These are phyloP conservation scores for Magnusiomyces sp. DNA, from an alignment of 1,139 yeast genomes.

Conservation along the genomic window DNA sequence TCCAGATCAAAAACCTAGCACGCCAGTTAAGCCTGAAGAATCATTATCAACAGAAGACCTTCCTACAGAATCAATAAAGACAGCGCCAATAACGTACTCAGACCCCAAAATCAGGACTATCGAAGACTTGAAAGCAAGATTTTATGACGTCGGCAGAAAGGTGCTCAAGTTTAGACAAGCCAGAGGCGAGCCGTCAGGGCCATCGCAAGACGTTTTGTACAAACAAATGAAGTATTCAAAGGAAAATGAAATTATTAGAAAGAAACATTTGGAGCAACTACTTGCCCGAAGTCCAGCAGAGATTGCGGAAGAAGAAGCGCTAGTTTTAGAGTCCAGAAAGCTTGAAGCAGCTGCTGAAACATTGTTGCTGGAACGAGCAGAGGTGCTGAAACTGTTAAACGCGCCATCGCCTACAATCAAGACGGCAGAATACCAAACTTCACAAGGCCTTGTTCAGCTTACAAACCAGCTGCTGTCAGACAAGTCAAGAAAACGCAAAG, in stretches of 20 bases:
- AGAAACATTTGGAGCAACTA: constrained; percentile 67
- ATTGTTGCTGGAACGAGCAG: constrained; percentile 75
- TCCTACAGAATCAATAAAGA: constrained; percentile 3
- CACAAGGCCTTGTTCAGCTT: constrained; percentile 83
- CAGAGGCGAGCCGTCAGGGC: constrained; percentile 36
- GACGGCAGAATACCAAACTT: constrained; percentile 68
- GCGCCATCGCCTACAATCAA: constrained; percentile 80
- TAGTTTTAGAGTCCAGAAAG: constrained; percentile 85
- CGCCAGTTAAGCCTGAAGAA: neutral
- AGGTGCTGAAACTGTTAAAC: constrained; percentile 68
- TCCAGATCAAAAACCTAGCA: constrained; percentile 6
- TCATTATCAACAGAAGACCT: neutral
- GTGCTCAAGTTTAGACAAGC: constrained; percentile 34
- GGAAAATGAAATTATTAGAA: constrained; percentile 65
- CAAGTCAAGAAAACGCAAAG: constrained; percentile 51
- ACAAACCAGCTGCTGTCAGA: constrained; percentile 79
- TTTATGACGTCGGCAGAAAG: constrained; percentile 51
- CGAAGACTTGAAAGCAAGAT: constrained; percentile 80
- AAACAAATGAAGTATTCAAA: constrained; percentile 50
- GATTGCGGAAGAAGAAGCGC: constrained; percentile 93
- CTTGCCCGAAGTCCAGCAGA: constrained; percentile 88
- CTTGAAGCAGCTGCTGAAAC: constrained; percentile 90
- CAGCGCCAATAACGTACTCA: neutral
- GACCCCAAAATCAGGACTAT: constrained; percentile 32
- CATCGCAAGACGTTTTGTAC: constrained; percentile 32